Evolutionary conservation across 2,329 filamentous ascomycete genomes (phyloP), one percentile per base, ranked within the genome.

Genomic region (Onygenales sp.): DNA sequence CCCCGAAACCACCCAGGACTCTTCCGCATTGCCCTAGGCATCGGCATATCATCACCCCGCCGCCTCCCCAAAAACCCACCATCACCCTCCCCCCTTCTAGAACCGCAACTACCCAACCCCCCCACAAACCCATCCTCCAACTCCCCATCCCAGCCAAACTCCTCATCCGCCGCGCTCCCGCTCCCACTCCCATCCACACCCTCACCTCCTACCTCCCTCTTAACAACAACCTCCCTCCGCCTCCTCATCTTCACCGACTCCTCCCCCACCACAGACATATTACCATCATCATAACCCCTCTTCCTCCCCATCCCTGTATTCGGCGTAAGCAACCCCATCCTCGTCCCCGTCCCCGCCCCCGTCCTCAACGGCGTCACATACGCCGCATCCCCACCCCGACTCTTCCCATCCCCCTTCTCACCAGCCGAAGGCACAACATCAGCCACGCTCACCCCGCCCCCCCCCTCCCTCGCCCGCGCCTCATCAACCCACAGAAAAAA

Each of bases 401-500:
- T n/a, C n/a, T n/a, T n/a, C n/a, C n/a, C n/a, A n/a, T n/a, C n/a
- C n/a, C 17, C 17, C 17, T 17, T 17, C 17, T 17, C 17, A 17
- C 17, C 17, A 17, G 17, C 17, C 17, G 17, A 17, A 17, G 17
- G 17, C 17, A 17, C 17, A 17, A 17, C 17, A 17, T 17, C 17
- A 17, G 17, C 17, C 17, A 17, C 17, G 17, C 17, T 17, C 17
- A 17, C 36, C 9, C 36, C 36, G 3, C 36, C 36, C 3, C 13
- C 36, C 36, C 33, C 7, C 34, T 37, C 77, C 17, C 81, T 70
- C n/a, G 68, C 57, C 57, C 77, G 73, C 11, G 81, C 81, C 52
- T 83, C 78, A 52, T 77, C 74, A 11, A 77, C 73, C 81, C 81
- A 85, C 0, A 84, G 70, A 54, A 84, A 85, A 69, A 84, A 84